Evolutionary conservation across 495 filamentous ascomycete genomes (phyloP), one percentile per base, ranked within the genome.

Genomic region (Penicilliopsis zonata): DNA sequence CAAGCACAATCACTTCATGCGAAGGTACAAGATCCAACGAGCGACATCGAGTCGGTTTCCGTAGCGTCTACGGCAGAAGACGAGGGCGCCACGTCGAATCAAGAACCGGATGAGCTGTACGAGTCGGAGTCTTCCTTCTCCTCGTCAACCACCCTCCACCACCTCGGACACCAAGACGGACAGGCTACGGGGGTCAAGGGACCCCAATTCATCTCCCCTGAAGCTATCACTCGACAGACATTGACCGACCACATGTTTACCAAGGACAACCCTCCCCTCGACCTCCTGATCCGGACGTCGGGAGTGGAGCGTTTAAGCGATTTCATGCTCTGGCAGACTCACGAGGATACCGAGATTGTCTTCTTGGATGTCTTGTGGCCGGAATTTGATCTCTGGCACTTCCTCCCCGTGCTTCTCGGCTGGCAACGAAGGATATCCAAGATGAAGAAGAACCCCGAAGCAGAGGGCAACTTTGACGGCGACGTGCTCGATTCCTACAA

Each of bases 311-410:
- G 90, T 13, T 57, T 98, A 36, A 93, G 84, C 44, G 90, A 98
- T 47, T 98, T 96, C 47, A 86, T 98, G 86, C 75, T 98, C 32
- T 98, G 90, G 90, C 90, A 98, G 55, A 87, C 82, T 44, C 86
- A 96, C 43, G 69, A 92, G 45, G 65, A 88, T 26, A 96, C 90
- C 0, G 79, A 94, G 33, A 79, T 96, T 34, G 82, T 84, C 23
- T 98, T 96, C 57, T 52, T 94, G 24, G 73, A 94, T 35, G 88
- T 84, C 35, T 59, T 96, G 26, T 98, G 90, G 90, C 90, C 90
- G 3, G 86, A 96, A 42, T 94, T 98, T 42, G 86, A 92, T 47
- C 64, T 98, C 8, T 92, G 86, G 87, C 65, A 84, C 26, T 96
- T 98, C 56, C 44, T 98, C 16, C 90, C 92, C 0, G 86, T 96